phyloP scores from a whole-genome alignment of 106 monocot species.

The Hemerocallis citrina region DNA sequence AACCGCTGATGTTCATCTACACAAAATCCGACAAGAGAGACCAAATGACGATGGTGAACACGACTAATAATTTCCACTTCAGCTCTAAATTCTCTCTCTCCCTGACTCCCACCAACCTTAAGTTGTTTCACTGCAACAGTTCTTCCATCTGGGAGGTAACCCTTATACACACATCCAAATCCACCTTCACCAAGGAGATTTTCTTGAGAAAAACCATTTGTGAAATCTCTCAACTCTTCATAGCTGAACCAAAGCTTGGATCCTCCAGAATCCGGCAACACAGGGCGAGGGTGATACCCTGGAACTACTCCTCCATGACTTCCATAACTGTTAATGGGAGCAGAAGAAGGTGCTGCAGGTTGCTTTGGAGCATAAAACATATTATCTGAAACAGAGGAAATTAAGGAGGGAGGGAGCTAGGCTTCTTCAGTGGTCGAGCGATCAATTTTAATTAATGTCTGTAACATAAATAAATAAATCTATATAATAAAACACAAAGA shows the following conservation, averaged over 20 bases:
- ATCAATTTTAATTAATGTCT: too few relatives aligned
- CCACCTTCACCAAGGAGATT: conserved; percentile 46
- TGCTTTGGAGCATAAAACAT: not conserved
- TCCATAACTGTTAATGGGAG: not conserved
- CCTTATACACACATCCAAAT: conserved; percentile 38
- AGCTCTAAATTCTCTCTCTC: conserved; percentile 14
- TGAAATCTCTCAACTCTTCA: conserved; percentile 27
- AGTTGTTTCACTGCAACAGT: conserved; percentile 40
- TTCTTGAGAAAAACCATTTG: conserved; percentile 23
- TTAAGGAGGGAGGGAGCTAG: too few relatives aligned
- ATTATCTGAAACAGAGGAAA: not conserved
- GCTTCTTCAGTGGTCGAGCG: too few relatives aligned
- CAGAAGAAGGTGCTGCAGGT: not conserved
- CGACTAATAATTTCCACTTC: conserved; percentile 33
- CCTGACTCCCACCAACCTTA: conserved; percentile 25
- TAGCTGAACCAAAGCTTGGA: conserved; percentile 22
- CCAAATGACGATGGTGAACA: conserved; percentile 37
- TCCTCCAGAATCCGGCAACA: conserved; percentile 11
- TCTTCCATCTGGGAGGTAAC: conserved; percentile 21
- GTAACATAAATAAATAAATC: not conserved
- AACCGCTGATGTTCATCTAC: conserved; percentile 17
- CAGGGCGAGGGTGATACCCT: not conserved
- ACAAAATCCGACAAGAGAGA: conserved; percentile 37
- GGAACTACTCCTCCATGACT: not conserved
- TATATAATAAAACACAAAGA: not conserved